Evolutionary conservation across 2,329 filamentous ascomycete species (phyloP), one percentile per base, ranked within the genome.

Genomic region (Fusarium pseudograminearum): DNA sequence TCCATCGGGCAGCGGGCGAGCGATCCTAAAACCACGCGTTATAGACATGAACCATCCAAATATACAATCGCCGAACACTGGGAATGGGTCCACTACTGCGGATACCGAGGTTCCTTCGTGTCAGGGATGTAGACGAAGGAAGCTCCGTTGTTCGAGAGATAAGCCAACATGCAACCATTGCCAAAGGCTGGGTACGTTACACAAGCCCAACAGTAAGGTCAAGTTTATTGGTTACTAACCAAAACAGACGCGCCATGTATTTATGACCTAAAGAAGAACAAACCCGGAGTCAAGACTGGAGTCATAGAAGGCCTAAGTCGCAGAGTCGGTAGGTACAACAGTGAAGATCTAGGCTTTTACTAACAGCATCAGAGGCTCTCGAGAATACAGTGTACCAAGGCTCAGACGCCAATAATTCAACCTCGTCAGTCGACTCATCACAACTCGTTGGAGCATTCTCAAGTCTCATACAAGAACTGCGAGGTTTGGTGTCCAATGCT

Each of bases 101-200:
- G 67, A 70, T 22, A 16, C 53, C 34, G 67, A 70, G 18, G 16
- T 68, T 8, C 67, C 67, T 14, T 68, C 67, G 14, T 74, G 71
- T 31, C 71, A 73, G 14, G 71, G 71, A 8, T 73, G 71, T 36
- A 58, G 71, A 3, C 56, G 67, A 50, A 66, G 71, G 11, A 73
- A 73, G 22, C 54, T 73, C 18, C 60, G 65, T 33, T 73, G 71
- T 18, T 72, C 69, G 4, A 41, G 71, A 24, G 71, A 72, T 20
- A 59, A 69, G 24, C 71, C 71, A 8, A 56, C 26, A 11, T 73
- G 71, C 41, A 72, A 59, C 12, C 71, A 73, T 34, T 73, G 71
- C 4, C 61, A 53, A 16, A 58, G 71, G 28, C 24, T 73, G 10
- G 66, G 71, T 72, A 28, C 7, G 63, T 22, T 20, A 20, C 3